A percentile compares a stretch with the other conserved stretches of the same genome.
Conservation (phyloP, 2,329 filamentous ascomycete species). For the Cercospora sp. region DNA sequence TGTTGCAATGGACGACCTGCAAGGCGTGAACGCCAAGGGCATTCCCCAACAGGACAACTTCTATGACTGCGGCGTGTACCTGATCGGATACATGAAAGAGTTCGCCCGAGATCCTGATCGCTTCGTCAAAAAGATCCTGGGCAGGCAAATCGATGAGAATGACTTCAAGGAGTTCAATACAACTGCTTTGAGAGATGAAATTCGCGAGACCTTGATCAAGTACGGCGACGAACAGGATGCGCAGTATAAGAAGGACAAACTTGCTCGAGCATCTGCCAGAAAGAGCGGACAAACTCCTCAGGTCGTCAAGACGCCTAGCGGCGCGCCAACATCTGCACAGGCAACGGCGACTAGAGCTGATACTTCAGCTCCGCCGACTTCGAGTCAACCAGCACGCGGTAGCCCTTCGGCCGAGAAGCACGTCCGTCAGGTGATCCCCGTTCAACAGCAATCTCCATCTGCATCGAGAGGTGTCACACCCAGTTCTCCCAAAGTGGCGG, state of each 20-base stretch:
- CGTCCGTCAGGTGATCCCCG: background rate
- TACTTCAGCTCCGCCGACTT: background rate
- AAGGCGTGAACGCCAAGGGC: conserved; percentile 67
- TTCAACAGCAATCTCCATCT: background rate
- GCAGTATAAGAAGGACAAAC: conserved; percentile 39
- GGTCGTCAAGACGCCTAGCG: background rate
- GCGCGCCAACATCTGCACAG: background rate
- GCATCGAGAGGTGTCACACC: background rate
- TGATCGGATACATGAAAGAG: conserved; percentile 79
- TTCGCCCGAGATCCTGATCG: conserved; percentile 73
- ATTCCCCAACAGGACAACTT: conserved; percentile 81
- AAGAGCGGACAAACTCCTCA: conserved; percentile 1
- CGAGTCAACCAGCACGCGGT: conserved; percentile 5
- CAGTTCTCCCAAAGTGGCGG: background rate
- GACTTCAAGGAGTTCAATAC: conserved; percentile 59
- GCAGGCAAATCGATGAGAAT: conserved; percentile 58
- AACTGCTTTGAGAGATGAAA: conserved; percentile 60
- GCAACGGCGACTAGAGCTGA: background rate
- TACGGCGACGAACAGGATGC: conserved; percentile 61
- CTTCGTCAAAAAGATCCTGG: conserved; percentile 68
- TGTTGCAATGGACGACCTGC: conserved; percentile 48
- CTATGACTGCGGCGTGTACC: conserved; percentile 85
- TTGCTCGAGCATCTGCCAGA: conserved; percentile 9
- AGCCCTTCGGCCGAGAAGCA: background rate
- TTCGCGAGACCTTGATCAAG: conserved; percentile 65